Evolutionary conservation across 2,329 filamentous ascomycete species (phyloP).

Genomic region (Metarhizium brunneum): DNA sequence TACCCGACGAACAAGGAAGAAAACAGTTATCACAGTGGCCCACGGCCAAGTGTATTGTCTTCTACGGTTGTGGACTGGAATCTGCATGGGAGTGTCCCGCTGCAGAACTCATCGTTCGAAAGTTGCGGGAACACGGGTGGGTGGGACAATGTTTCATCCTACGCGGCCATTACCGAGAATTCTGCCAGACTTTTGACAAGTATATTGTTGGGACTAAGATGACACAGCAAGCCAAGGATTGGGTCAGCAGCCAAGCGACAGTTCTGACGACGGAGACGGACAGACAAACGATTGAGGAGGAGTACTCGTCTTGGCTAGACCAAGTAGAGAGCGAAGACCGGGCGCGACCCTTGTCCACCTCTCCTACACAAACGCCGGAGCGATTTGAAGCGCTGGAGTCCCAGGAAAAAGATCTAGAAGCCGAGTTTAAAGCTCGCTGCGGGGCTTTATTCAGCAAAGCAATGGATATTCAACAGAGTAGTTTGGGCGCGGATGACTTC

Average conservation of each 20-base stretch:
- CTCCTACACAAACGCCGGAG: slow-evolving; percentile 28
- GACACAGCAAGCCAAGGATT: slow-evolving; percentile 29
- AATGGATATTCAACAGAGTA: slow-evolving; percentile 21
- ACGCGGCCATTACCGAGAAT: slow-evolving; percentile 47
- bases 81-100: slow-evolving; percentile 41
- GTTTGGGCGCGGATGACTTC: slow-evolving; percentile 26
- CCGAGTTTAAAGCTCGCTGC: slow-evolving; percentile 36
- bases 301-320: slow-evolving; percentile 36
- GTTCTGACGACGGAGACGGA: slow-evolving; percentile 12
- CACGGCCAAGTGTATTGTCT: slow-evolving; percentile 38
- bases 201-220: slow-evolving; percentile 37
- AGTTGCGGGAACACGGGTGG: slow-evolving; percentile 39
- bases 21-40: slow-evolving; percentile 37
- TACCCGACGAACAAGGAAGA: slow-evolving; percentile 39
- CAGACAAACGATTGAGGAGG: slow-evolving; percentile 21
- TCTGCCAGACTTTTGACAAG: slow-evolving; percentile 41
- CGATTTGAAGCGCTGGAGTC: slow-evolving; percentile 30
- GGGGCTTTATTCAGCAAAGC: slow-evolving; percentile 37
- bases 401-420: slow-evolving; percentile 39
- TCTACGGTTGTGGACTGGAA: slow-evolving; percentile 43
- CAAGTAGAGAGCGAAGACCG: slow-evolving; percentile 34
- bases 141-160: slow-evolving; percentile 42
- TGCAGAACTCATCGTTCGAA: slow-evolving; percentile 34
- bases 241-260: slow-evolving; percentile 21
- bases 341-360: slow-evolving; percentile 26